Base-by-base conservation (phyloP, 202 grass and related monocot genomes). In the Carex sylvatica region DNA sequence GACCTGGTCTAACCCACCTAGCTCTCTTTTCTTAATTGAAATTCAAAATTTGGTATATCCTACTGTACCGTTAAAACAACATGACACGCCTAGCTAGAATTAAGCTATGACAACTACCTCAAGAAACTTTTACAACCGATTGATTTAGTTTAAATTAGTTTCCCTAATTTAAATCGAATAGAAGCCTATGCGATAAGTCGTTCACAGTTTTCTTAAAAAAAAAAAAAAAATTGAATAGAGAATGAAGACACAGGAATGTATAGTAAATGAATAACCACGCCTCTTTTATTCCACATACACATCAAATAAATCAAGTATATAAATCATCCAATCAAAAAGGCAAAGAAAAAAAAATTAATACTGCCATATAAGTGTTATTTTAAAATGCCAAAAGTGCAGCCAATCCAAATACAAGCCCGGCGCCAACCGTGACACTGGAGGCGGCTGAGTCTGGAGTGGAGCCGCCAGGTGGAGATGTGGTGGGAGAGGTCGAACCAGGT, bases 311-410 rank as follows among this genome's bases (percentile, higher is more conserved):
- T n/a, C n/a, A n/a, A n/a, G n/a, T n/a, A n/a, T n/a, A n/a, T 28
- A 28, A 28, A 55, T 58, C 74, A 77, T 59, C 72, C 52, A 77
- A 77, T 38, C 6, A 59, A 59, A 36, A 36, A 58, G 3, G 2
- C 28, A 16, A 2, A 10, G 24, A 18, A 7, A 40, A 40, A 40
- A 40, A 6, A 36, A 65, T 80, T 19, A 44, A 40, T 80, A 18
- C 51, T 20, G 9, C 36, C 44, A 52, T 26, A 58, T 10, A 35
- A 35, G 6, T 35, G 7, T 76, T 12, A 55, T 16, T 67, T 69
- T 49, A 82, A 82, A 82, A 67, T 33, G 49, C 80, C 80, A 67
- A 56, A 38, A 82, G 63, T 18, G 80, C 80, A 67, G 22, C 80
- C 80, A 82, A 82, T 0, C 80, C 61, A 0, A 82, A 16, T 54